Base-by-base conservation (phyloP, 495 filamentous ascomycete species). In the Paragyromitra xinjiangensis region DNA sequence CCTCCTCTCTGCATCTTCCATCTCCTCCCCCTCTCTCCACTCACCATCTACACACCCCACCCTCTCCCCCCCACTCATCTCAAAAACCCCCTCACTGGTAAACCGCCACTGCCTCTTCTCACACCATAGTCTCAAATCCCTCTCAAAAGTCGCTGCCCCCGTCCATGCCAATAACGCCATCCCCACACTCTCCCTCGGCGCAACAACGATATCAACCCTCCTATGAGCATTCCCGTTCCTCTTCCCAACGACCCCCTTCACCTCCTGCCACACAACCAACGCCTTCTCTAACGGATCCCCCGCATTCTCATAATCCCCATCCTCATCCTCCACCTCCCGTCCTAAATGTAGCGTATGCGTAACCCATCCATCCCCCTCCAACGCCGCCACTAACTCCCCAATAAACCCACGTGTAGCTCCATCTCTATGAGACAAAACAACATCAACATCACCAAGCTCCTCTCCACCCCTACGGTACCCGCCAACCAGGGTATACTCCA, bases 281-380 rank as follows among this genome's bases (percentile, higher is more conserved):
- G 93, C 93, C 82, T 98, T 97, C 82, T 98, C 94, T 1, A 99
- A 85, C 0, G 88, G 90, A 81, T 98, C 95, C 73, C 95, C 97
- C 11, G 91, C 92, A 84, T 16, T 86, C 48, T 64, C 55, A 29
- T 70, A 9, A 0, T 40, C 81, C 50, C 79, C 83, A 58, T 67
- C 75, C 9, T 51, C 65, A 24, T 84, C 39, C 77, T 81, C 50
- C 7, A 55, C 64, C 34, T 44, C 42, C 11, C 58, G 59, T 6
- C 80, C 79, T 19, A 95, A 81, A 2, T 87, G 87, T 0, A 99
- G 88, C 0, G 91, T 96, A 83, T 98, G 94, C 1, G 92, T 97
- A 77, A 99, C 89, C 83, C 90, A 93, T 3, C 85, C 85, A 11
- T 86, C 87, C 0, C 83, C 81, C 81, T 97, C 93, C 0, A 98